These are phyloP conservation scores for Fraxinus dipetala DNA, from an alignment of 305 asterid genomes.

Conservation along the genomic window DNA sequence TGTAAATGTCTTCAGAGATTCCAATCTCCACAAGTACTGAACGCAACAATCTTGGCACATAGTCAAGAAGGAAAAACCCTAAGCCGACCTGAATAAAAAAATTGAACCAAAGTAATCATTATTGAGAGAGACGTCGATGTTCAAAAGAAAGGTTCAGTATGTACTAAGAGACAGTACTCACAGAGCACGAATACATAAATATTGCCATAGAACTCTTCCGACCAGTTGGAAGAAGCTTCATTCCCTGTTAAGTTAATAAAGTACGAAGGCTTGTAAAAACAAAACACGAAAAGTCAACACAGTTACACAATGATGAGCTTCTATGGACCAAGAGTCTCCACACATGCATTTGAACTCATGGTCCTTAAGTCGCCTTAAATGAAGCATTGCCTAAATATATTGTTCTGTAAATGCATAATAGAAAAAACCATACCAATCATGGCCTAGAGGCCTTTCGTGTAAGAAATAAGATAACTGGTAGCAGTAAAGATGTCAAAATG, in stretches of 20 bases:
- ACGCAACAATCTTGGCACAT: slow-evolving; percentile 51
- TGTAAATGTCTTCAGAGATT: slow-evolving; percentile 73
- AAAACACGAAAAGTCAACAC: neutral
- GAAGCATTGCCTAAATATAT: neutral
- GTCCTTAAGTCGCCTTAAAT: slow-evolving; percentile 5
- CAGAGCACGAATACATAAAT: slow-evolving; percentile 66
- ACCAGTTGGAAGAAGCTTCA: slow-evolving; percentile 95
- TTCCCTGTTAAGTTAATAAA: slow-evolving; percentile 58
- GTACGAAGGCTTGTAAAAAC: neutral
- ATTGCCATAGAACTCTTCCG: slow-evolving; percentile 70
- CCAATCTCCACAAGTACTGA: slow-evolving; percentile 66
- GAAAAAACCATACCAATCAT: neutral
- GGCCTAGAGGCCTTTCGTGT: neutral
- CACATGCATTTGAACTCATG: slow-evolving; percentile 14
- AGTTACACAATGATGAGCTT: neutral
- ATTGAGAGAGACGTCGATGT: slow-evolving; percentile 12
- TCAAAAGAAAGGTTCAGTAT: slow-evolving; percentile 4
- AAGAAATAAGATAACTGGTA: slow-evolving; percentile 1
- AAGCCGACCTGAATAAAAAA: slow-evolving; percentile 63
- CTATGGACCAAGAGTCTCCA: neutral
- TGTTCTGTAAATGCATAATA: neutral
- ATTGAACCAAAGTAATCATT: slow-evolving; percentile 10
- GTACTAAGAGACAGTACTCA: slow-evolving; percentile 43
- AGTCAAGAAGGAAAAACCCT: slow-evolving; percentile 70
- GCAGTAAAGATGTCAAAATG: neutral